These are phyloP conservation scores for Talaromyces piceae DNA, from an alignment of 2,329 filamentous ascomycete species.

Conservation along the genomic window DNA sequence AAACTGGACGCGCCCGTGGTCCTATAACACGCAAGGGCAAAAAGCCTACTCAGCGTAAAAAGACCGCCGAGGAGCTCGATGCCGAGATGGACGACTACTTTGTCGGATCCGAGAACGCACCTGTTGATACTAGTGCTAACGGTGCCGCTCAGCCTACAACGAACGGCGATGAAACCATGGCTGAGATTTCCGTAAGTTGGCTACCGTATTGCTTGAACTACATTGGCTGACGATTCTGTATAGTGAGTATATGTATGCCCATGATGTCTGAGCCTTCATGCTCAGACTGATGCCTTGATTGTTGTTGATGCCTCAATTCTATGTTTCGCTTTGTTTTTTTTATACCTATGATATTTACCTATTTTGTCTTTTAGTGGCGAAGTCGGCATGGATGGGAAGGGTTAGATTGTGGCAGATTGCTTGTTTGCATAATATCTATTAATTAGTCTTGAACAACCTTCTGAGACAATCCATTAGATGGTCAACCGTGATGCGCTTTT, in stretches of 20 bases:
- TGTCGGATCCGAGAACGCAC: slow-evolving; percentile 35
- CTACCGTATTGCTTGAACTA: not conserved
- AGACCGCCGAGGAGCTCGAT: slow-evolving; percentile 92
- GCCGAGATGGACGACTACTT: slow-evolving; percentile 98
- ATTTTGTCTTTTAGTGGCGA: not conserved
- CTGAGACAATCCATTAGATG: not conserved
- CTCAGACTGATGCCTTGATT: not conserved
- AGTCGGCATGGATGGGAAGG: not conserved
- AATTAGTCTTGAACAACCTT: not conserved
- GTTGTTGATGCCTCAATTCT: not conserved
- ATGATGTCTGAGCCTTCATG: not conserved
- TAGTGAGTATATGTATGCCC: not conserved
- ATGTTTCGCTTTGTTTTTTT: not conserved
- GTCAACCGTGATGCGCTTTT: too few relatives aligned
- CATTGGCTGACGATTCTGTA: not conserved
- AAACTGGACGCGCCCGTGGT: slow-evolving; percentile 44
- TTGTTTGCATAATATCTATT: not conserved
- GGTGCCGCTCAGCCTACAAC: slow-evolving; percentile 41
- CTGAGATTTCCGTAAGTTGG: slow-evolving; percentile 46
- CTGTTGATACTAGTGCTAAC: slow-evolving; percentile 38
- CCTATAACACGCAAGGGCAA: slow-evolving; percentile 50
- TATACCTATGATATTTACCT: not conserved
- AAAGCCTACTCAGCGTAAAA: slow-evolving; percentile 63
- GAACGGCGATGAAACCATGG: slow-evolving; percentile 48
- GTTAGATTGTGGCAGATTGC: not conserved